These are phyloP conservation scores for Dipodascopsis uninucleata DNA, from an alignment of 805 yeast genomes.

Conservation along the genomic window DNA sequence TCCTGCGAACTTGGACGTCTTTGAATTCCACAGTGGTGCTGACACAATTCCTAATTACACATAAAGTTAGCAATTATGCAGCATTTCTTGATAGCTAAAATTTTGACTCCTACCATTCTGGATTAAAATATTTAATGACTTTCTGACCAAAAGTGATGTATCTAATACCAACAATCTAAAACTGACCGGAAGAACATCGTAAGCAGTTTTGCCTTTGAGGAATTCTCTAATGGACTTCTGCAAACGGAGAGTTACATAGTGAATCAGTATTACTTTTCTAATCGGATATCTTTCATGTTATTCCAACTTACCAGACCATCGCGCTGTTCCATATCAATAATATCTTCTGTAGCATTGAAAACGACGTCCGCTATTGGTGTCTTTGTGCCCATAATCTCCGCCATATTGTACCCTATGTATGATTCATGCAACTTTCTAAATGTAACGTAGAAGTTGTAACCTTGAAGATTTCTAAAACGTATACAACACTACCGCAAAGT, in stretches of 20 bases:
- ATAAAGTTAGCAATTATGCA: too few species aligned
- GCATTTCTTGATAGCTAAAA: too few species aligned
- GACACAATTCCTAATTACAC: conserved; percentile 65
- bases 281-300: neutral
- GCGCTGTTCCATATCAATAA: conserved; percentile 21
- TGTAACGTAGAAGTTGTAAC: too few species aligned
- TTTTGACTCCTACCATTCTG: conserved; percentile 59
- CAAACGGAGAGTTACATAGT: neutral
- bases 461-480: too few species aligned
- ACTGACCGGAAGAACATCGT: conserved; percentile 94
- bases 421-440: too few species aligned
- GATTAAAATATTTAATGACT: conserved; percentile 79
- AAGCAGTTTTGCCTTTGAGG: conserved; percentile 84
- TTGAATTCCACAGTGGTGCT: conserved; percentile 95
- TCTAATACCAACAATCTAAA: conserved; percentile 90
- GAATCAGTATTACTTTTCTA: neutral
- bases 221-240: conserved; percentile 73
- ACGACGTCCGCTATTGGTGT: conserved; percentile 1
- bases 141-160: conserved; percentile 82
- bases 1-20: conserved; percentile 88
- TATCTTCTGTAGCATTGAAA: conserved; percentile 11
- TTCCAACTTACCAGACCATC: conserved; percentile 26
- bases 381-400: too few species aligned
- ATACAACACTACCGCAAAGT: too few species aligned
- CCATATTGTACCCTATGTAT: too few species aligned